Evolutionary conservation across 225 moss, liverwort and hornwort genomes (phyloP).

Genomic region (Marchantia polymorpha): DNA sequence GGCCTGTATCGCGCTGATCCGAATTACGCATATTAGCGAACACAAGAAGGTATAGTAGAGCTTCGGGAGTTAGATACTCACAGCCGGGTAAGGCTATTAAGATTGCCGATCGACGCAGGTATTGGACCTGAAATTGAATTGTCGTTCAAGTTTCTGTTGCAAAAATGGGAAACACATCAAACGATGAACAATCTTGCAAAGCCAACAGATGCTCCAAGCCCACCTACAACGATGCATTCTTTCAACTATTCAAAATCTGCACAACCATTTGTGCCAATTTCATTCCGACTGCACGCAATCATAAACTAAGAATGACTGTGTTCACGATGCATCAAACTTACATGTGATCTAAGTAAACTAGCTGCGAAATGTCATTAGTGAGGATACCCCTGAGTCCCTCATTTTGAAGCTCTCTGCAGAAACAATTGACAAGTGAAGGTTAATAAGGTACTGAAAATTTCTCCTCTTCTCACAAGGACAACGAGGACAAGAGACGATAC

Average conservation of each 20-base stretch:
- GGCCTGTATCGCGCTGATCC: too few relatives aligned
- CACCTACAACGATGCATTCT: background rate
- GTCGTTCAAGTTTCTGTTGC: constrained; percentile 78
- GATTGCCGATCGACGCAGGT: constrained; percentile 57
- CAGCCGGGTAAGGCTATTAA: constrained; percentile 57
- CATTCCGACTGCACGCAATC: background rate
- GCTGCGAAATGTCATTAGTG: constrained; percentile 46
- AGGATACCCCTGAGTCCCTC: constrained; percentile 63
- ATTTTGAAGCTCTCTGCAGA: constrained; percentile 55
- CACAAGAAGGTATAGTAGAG: too few relatives aligned
- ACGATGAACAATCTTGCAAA: background rate
- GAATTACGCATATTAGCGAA: too few relatives aligned
- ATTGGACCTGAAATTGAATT: constrained; percentile 63
- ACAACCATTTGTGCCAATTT: background rate
- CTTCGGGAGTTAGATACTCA: constrained; percentile 32
- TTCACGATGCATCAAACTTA: constrained; percentile 32
- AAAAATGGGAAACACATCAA: background rate
- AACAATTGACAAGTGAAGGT: background rate
- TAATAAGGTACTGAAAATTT: background rate
- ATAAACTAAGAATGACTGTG: constrained; percentile 9
- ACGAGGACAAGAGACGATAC: background rate
- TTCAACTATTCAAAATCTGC: background rate
- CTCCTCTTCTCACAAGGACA: background rate
- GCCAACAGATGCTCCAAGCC: background rate
- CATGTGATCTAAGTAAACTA: constrained; percentile 66